Conservation (phyloP, 2,329 filamentous ascomycete genomes). For the Taxawa tesnikishii region DNA sequence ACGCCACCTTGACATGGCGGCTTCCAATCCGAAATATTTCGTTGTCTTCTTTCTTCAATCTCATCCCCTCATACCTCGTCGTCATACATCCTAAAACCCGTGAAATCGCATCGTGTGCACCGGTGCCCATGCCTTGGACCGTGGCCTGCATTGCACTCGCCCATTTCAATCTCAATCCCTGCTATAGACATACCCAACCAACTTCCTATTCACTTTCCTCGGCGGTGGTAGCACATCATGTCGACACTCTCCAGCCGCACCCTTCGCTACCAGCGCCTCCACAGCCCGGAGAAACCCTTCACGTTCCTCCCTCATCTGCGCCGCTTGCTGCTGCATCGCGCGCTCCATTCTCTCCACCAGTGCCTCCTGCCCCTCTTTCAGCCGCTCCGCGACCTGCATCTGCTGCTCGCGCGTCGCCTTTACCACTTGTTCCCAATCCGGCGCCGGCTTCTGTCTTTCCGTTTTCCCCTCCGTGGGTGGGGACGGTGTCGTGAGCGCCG, state of each 20-base stretch:
- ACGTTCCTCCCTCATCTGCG: slow-evolving; percentile 1
- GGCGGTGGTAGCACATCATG: slow-evolving; percentile 9
- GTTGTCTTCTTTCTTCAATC: too few relatives aligned
- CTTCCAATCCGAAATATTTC: too few relatives aligned
- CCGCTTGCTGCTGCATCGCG: slow-evolving; percentile 1
- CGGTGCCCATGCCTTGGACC: too few relatives aligned
- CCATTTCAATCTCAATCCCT: too few relatives aligned
- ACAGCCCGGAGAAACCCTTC: slow-evolving; percentile 1
- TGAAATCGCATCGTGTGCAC: too few relatives aligned
- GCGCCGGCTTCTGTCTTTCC: not conserved
- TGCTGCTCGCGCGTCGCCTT: too few relatives aligned
- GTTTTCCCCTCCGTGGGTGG: too few relatives aligned
- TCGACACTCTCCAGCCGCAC: slow-evolving; percentile 3
- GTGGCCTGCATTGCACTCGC: too few relatives aligned
- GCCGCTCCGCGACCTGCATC: too few relatives aligned
- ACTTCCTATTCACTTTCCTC: slow-evolving; percentile 7
- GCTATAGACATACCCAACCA: slow-evolving; percentile 9
- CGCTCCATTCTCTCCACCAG: slow-evolving; percentile 1
- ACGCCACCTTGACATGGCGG: too few relatives aligned
- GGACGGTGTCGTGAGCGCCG: not conserved
- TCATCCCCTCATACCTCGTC: too few relatives aligned
- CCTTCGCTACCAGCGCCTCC: slow-evolving; percentile 2
- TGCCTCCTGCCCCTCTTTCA: slow-evolving; percentile 2
- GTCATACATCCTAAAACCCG: too few relatives aligned
- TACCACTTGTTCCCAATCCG: not conserved